These are phyloP conservation scores for Exophiala dermatitidis DNA, from an alignment of 2,329 filamentous ascomycete genomes.

Conservation along the genomic window DNA sequence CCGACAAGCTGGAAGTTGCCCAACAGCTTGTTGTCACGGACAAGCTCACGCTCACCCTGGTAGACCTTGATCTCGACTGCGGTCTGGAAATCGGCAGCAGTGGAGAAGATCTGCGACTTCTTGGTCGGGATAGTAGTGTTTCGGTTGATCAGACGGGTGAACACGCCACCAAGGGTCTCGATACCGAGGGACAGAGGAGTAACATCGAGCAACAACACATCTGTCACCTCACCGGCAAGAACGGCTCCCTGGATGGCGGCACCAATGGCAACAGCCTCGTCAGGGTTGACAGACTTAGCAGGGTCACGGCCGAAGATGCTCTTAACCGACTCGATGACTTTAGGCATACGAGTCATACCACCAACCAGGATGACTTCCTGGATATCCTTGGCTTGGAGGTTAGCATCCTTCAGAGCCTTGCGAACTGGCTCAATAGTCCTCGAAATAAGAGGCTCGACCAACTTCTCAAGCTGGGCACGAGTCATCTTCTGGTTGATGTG, in stretches of 20 bases:
- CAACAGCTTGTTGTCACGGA: conserved; percentile 95
- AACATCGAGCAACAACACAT: conserved; percentile 89
- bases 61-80: conserved; percentile 99
- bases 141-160: conserved; percentile 96
- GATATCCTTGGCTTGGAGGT: conserved; percentile 84
- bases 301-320: conserved; percentile 92
- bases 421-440: conserved; percentile 86
- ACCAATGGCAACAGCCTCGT: conserved; percentile 96
- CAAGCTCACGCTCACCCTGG: conserved; percentile 99
- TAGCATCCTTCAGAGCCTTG: conserved; percentile 94
- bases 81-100: conserved; percentile 94
- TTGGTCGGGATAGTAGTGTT: conserved; percentile 99
- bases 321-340: conserved; percentile 94
- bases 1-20: conserved; percentile 99
- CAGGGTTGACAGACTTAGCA: conserved; percentile 96
- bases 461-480: conserved; percentile 82
- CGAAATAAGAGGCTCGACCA: conserved; percentile 82
- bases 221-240: conserved; percentile 91
- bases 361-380: conserved; percentile 96
- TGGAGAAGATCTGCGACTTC: conserved; percentile 98
- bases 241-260: conserved; percentile 96
- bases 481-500: conserved; percentile 97
- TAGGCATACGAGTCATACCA: conserved; percentile 99
- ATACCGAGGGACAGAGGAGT: conserved; percentile 96
- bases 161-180: conserved; percentile 94